Base-by-base conservation (phyloP, 768 basidiomycete species). In the Lentinula raphanica region DNA sequence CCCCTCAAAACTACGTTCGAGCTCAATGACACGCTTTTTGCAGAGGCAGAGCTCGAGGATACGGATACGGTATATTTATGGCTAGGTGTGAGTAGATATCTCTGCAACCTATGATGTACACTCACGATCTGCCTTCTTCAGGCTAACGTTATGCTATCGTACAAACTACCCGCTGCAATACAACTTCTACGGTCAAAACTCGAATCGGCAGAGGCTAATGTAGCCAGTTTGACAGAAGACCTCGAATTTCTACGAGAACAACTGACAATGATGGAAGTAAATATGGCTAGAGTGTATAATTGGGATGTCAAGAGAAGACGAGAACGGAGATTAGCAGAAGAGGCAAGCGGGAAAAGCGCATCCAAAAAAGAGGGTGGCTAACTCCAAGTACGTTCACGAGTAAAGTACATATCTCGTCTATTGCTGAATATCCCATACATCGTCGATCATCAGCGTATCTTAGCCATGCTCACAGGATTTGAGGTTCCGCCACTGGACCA, bases 131-230 rank as follows among this genome's bases (percentile, higher is more conserved):
- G n/a, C n/a, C 35, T 0, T 38, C 12, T 53, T 23, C 62, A 98
- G 96, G 97, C 97, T 6, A 98, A 98, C 62, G 93, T 95, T 2
- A 98, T 98, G 96, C 78, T 99, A 1, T 91, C 94, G 0, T 99
- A 99, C 75, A 89, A 88, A 60, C 74, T 96, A 25, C 79, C 84
- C 1, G 84, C 83, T 15, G 97, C 97, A 1, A 81, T 88, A 57
- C 69, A 79, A 1, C 80, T 98, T 7, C 75, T 99, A 0, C 71
- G 79, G 56, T 80, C 83, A 25, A 98, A 98, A 71, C 82, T 95
- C 28, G 71, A 75, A 0, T 77, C 80, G 0, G 95, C 95, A 0
- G 81, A 91, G 66, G 73, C 72, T 12, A 83, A 77, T 57, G 72
- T 96, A 51, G 66, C 76, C 27, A 85, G 86, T 67, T 85, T 88